Evolutionary conservation across 257 asterid species (phyloP).

Genomic region (Plantago elongata): DNA sequence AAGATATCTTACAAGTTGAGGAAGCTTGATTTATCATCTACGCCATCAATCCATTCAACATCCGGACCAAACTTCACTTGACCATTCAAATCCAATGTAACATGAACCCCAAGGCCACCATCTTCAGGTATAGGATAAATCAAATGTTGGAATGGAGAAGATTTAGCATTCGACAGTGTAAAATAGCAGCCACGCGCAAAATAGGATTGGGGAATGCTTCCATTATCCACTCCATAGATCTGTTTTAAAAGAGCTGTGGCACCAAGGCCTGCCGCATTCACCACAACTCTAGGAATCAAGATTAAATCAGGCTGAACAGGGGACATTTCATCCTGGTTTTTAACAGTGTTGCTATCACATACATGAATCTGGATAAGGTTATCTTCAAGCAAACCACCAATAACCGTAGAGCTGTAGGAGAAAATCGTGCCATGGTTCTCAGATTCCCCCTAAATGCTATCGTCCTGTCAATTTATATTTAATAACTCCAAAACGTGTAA

Average conservation of each 20-base stretch:
- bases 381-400: conserved; percentile 54
- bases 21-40: conserved; percentile 64
- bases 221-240: conserved; percentile 35
- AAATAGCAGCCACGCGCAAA: conserved; percentile 93
- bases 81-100: conserved; percentile 79
- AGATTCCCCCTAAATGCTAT: conserved; percentile 80
- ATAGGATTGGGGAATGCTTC: conserved; percentile 42
- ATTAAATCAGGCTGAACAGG: conserved; percentile 51
- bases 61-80: conserved; percentile 89
- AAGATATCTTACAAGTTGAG: conserved; percentile 57
- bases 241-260: conserved; percentile 55
- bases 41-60: conserved; percentile 77
- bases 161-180: conserved; percentile 43
- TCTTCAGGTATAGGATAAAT: conserved; percentile 91
- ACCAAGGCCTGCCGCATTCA: conserved; percentile 76
- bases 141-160: conserved; percentile 60
- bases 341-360: conserved; percentile 47
- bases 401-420: conserved; percentile 60
- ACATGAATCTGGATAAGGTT: conserved; percentile 46
- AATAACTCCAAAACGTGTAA: conserved; percentile 29
- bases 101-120: conserved; percentile 96
- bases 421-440: conserved; percentile 65
- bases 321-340: conserved; percentile 33
- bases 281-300: conserved; percentile 61
- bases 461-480: conserved; percentile 46